These are phyloP conservation scores for Diospyros lotus DNA, from an alignment of 148 eudicot genomes.

Conservation along the genomic window DNA sequence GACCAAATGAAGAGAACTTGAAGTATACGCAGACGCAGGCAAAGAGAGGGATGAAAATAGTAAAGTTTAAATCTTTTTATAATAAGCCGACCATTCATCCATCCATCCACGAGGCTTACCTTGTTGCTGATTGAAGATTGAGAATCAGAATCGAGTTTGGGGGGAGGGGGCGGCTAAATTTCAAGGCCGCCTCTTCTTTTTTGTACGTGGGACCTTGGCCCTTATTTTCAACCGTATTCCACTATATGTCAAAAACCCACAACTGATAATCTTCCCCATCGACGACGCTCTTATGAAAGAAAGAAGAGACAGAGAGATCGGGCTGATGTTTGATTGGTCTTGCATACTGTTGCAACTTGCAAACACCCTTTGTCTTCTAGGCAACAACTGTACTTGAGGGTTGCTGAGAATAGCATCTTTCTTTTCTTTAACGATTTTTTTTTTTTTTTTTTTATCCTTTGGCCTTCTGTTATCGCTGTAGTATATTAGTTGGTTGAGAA, in stretches of 20 bases:
- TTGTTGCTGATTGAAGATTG: constrained; percentile 6
- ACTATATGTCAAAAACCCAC: constrained; percentile 17
- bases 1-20: constrained; percentile 17
- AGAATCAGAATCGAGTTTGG: neutral
- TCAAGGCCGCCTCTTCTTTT: constrained; percentile 9
- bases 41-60: constrained; percentile 1
- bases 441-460: too few species aligned
- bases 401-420: too few species aligned
- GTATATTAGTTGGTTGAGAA: too few species aligned
- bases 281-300: neutral
- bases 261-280: neutral
- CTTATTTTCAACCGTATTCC: constrained; percentile 21
- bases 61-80: constrained; percentile 4
- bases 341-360: too few species aligned
- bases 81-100: neutral
- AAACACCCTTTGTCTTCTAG: too few species aligned
- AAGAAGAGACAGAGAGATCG: neutral
- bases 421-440: too few species aligned
- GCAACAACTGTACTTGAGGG: too few species aligned
- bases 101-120: neutral
- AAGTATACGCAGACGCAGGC: constrained; percentile 25
- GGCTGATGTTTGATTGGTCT: too few species aligned
- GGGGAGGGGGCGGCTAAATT: too few species aligned
- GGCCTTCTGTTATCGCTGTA: too few species aligned
- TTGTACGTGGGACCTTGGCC: constrained; percentile 29